Evolutionary conservation across 345 rosid genomes (phyloP).

Genomic region (Pugionium dolabratum): DNA sequence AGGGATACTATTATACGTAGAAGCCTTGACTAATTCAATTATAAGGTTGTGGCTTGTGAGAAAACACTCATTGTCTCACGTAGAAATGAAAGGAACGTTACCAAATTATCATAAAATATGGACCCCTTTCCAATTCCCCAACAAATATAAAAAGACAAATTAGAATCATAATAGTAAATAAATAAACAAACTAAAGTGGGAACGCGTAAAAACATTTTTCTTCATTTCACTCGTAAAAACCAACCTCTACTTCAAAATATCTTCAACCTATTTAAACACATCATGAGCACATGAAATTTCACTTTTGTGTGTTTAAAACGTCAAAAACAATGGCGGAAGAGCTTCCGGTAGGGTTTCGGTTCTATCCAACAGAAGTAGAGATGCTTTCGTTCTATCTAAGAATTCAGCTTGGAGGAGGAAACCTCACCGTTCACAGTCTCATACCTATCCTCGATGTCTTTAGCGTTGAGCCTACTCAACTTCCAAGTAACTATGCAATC

Average conservation of each 20-base stretch:
- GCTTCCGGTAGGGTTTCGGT: slow-evolving; percentile 56
- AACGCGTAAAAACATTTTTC: slow-evolving; percentile 30
- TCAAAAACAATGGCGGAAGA: slow-evolving; percentile 37
- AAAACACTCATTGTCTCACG: too few species aligned
- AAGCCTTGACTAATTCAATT: slow-evolving; percentile 36
- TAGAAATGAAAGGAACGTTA: too few species aligned
- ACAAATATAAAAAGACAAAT: slow-evolving; percentile 31
- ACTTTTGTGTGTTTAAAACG: not conserved
- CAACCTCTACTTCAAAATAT: slow-evolving; percentile 5
- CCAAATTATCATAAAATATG: slow-evolving; percentile 16
- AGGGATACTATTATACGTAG: slow-evolving; percentile 15
- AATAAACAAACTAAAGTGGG: slow-evolving; percentile 9
- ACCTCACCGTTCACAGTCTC: slow-evolving; percentile 45
- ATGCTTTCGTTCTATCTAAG: slow-evolving; percentile 50
- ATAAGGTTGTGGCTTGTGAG: slow-evolving; percentile 21
- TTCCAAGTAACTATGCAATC: slow-evolving; percentile 33
- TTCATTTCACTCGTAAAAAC: slow-evolving; percentile 27
- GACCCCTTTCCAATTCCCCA: slow-evolving; percentile 12
- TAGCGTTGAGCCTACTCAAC: slow-evolving; percentile 35
- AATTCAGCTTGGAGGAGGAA: slow-evolving; percentile 40
- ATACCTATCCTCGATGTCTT: slow-evolving; percentile 49
- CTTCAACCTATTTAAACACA: slow-evolving; percentile 23
- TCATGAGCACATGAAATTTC: slow-evolving; percentile 1
- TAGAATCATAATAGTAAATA: not conserved
- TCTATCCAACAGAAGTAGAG: slow-evolving; percentile 66